Conservation (phyloP, 2,329 filamentous ascomycete genomes). For the Annulohypoxylon truncatum region DNA sequence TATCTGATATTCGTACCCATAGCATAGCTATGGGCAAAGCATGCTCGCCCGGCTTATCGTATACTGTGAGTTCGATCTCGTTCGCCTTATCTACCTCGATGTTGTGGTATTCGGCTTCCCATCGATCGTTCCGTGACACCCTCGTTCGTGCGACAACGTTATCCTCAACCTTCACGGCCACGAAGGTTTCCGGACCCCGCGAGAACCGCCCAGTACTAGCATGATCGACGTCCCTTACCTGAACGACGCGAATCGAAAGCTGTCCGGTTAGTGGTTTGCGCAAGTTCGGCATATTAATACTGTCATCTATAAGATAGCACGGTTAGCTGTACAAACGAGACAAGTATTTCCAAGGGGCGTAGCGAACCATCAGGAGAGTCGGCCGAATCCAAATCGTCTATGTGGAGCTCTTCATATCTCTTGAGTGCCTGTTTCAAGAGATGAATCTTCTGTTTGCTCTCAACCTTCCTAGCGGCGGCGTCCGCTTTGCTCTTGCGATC, state of each 20-base stretch:
- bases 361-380: slow-evolving; percentile 83
- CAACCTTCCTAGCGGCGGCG: slow-evolving; percentile 86
- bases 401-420: slow-evolving; percentile 95
- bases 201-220: slow-evolving; percentile 86
- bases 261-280: slow-evolving; percentile 95
- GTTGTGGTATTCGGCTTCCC: slow-evolving; percentile 90
- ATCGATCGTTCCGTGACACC: slow-evolving; percentile 85
- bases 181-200: slow-evolving; percentile 91
- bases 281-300: slow-evolving; percentile 93
- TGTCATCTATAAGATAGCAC: slow-evolving; percentile 76
- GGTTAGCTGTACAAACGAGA: slow-evolving; percentile 29
- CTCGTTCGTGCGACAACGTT: slow-evolving; percentile 88
- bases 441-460: slow-evolving; percentile 98
- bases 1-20: slow-evolving; percentile 96
- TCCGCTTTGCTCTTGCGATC: slow-evolving; percentile 96
- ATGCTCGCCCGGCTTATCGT: slow-evolving; percentile 93
- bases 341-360: not conserved
- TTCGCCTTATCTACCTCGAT: slow-evolving; percentile 98
- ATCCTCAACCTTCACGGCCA: slow-evolving; percentile 97
- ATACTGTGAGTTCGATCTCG: slow-evolving; percentile 96
- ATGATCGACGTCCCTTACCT: slow-evolving; percentile 95
- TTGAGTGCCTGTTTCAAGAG: slow-evolving; percentile 95
- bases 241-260: slow-evolving; percentile 85
- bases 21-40: slow-evolving; percentile 93
- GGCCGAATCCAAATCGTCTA: slow-evolving; percentile 81